Conservation (phyloP, 2,329 filamentous ascomycete species). For the Cytospora piceicola region DNA sequence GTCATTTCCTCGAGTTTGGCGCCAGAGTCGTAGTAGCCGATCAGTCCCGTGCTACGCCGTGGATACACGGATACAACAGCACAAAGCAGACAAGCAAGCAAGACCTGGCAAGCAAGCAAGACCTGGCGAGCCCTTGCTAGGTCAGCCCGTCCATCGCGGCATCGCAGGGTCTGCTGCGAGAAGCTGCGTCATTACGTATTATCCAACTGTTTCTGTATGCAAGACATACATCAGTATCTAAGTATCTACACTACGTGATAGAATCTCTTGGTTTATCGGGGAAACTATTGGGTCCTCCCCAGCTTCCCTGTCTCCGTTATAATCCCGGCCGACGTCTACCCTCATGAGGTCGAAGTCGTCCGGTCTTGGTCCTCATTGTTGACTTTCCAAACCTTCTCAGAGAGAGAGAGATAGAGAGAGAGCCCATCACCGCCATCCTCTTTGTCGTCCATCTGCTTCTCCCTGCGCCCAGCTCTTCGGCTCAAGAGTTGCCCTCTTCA, state of each 20-base stretch:
- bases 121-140: not conserved
- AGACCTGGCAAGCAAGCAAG: not conserved
- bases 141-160: not conserved
- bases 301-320: conserved; percentile 2
- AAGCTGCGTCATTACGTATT: conserved; percentile 24
- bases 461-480: not conserved
- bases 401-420: not conserved
- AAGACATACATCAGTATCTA: conserved; percentile 5
- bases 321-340: conserved; percentile 7
- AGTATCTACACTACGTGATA: conserved; percentile 10
- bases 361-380: not conserved
- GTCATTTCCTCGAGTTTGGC: not conserved
- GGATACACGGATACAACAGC: not conserved
- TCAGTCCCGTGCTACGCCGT: not conserved
- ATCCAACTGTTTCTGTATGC: conserved; percentile 13
- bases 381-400: not conserved
- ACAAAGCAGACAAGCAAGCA: no score
- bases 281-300: not conserved
- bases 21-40: conserved; percentile 4
- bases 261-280: conserved; percentile 2
- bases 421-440: not conserved
- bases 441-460: not conserved
- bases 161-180: not conserved
- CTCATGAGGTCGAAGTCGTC: not conserved
- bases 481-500: not conserved